These are phyloP conservation scores for Abortiporus biennis DNA, from an alignment of 1,284 basidiomycete genomes.

Conservation along the genomic window DNA sequence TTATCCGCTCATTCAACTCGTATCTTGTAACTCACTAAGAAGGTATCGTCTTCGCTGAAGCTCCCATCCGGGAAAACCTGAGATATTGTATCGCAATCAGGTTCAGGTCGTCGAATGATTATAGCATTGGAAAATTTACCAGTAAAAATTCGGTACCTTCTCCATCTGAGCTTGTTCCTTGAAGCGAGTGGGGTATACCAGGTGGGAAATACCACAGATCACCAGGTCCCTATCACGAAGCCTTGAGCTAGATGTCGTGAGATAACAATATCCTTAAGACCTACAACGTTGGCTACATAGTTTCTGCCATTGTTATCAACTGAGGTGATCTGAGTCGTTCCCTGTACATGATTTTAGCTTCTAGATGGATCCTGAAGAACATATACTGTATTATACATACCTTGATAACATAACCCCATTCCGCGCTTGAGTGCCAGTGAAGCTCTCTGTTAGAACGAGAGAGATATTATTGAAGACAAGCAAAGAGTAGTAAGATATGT, in stretches of 20 bases:
- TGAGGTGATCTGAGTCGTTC: slow-evolving; percentile 52
- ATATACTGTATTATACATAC: slow-evolving; percentile 19
- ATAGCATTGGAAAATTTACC: slow-evolving; percentile 27
- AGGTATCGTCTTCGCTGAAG: slow-evolving; percentile 29
- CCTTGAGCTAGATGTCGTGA: slow-evolving; percentile 10
- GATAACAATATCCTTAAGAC: too few relatives aligned
- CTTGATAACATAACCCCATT: slow-evolving; percentile 63
- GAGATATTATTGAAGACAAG: background rate
- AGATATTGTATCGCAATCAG: too few relatives aligned
- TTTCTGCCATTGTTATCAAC: slow-evolving; percentile 56
- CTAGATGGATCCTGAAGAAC: background rate
- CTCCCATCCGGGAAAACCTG: slow-evolving; percentile 25
- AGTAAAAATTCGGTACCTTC: slow-evolving; percentile 61
- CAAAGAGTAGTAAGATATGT: background rate
- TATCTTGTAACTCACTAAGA: slow-evolving; percentile 16
- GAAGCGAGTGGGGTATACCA: slow-evolving; percentile 30
- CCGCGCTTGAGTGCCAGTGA: slow-evolving; percentile 61
- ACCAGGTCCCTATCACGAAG: slow-evolving; percentile 5
- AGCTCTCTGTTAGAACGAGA: slow-evolving; percentile 49
- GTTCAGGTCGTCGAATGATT: background rate
- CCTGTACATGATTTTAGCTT: slow-evolving; percentile 27
- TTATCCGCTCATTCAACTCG: background rate
- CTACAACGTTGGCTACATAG: slow-evolving; percentile 42
- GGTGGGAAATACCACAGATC: slow-evolving; percentile 13
- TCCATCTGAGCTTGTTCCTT: slow-evolving; percentile 46